A percentile compares a stretch with the other conserved stretches of the same genome.
phyloP scores from a whole-genome alignment of 768 basidiomycete genomes.

The Clathrus columnatus region DNA sequence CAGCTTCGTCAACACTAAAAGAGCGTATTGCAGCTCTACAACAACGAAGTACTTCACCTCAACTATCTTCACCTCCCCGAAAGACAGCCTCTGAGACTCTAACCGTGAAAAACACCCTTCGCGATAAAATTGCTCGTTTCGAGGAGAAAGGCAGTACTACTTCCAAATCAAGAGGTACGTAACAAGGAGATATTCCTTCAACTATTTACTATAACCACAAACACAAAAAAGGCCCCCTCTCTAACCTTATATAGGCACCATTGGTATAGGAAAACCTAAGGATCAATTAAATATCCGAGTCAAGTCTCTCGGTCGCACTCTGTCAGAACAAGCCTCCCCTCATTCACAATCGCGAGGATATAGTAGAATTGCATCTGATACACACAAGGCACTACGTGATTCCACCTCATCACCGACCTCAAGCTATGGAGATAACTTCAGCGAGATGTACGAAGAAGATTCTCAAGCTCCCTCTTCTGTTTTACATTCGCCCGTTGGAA shows the following conservation, averaged over 20 bases:
- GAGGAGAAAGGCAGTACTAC: conserved; percentile 71
- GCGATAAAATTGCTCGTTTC: conserved; percentile 73
- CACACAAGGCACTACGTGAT: not conserved
- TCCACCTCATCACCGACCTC: not conserved
- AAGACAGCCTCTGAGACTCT: not conserved
- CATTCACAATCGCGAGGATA: not conserved
- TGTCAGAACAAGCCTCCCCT: not conserved
- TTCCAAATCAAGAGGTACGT: conserved; percentile 51
- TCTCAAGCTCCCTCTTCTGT: not conserved
- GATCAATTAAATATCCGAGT: conserved; percentile 53
- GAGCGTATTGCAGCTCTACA: conserved; percentile 79
- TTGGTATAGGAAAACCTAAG: conserved; percentile 64
- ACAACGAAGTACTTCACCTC: conserved; percentile 38
- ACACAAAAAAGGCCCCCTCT: too few species aligned
- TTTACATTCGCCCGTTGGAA: not conserved
- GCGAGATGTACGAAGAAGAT: not conserved
- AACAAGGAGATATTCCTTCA: not conserved
- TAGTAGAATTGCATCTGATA: not conserved
- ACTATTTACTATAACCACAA: too few species aligned
- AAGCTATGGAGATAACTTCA: not conserved
- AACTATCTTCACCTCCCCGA: conserved; percentile 18
- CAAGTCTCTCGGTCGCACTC: not conserved
- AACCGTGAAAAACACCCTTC: conserved; percentile 23
- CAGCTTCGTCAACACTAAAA: conserved; percentile 35
- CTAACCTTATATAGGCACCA: too few species aligned